These are phyloP conservation scores for Dacryopinax spathularia DNA, from an alignment of 768 basidiomycete genomes.

Conservation along the genomic window DNA sequence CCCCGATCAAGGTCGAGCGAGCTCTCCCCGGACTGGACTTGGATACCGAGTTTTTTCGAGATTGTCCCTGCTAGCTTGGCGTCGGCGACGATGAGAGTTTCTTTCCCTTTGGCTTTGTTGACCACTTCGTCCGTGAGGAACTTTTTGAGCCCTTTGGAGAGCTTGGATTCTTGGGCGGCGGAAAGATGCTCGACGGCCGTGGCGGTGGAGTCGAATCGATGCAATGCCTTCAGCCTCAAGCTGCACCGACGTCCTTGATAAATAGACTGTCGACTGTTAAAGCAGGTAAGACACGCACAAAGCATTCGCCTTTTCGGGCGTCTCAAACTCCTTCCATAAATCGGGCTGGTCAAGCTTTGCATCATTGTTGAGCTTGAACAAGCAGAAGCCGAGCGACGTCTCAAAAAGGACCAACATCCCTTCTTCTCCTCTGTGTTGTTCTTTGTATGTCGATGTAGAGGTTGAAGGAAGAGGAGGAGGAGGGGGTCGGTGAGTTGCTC, in stretches of 20 bases:
- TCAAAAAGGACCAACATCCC: conserved; percentile 92
- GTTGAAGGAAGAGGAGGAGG: not conserved
- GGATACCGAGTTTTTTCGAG: conserved; percentile 85
- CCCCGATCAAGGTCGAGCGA: conserved; percentile 82
- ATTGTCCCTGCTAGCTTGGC: conserved; percentile 78
- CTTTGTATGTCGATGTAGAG: no score
- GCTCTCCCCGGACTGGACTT: conserved; percentile 49
- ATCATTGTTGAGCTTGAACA: conserved; percentile 87
- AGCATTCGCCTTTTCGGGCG: conserved; percentile 80
- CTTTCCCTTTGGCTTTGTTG: conserved; percentile 83
- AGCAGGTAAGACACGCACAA: conserved; percentile 50
- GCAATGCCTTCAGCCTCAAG: conserved; percentile 84
- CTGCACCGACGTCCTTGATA: conserved; percentile 29
- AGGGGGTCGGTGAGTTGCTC: not conserved
- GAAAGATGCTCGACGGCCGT: conserved; percentile 94
- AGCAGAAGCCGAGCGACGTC: conserved; percentile 89
- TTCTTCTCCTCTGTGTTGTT: not conserved
- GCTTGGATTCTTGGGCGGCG: conserved; percentile 78
- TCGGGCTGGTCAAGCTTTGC: conserved; percentile 77
- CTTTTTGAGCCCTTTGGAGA: conserved; percentile 84
- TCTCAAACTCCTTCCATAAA: conserved; percentile 84
- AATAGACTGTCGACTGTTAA: not conserved
- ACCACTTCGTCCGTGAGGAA: conserved; percentile 77
- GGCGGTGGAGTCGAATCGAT: conserved; percentile 93
- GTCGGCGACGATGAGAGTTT: conserved; percentile 69